phyloP scores from a whole-genome alignment of 768 basidiomycete species.

The Rickenella mellea region DNA sequence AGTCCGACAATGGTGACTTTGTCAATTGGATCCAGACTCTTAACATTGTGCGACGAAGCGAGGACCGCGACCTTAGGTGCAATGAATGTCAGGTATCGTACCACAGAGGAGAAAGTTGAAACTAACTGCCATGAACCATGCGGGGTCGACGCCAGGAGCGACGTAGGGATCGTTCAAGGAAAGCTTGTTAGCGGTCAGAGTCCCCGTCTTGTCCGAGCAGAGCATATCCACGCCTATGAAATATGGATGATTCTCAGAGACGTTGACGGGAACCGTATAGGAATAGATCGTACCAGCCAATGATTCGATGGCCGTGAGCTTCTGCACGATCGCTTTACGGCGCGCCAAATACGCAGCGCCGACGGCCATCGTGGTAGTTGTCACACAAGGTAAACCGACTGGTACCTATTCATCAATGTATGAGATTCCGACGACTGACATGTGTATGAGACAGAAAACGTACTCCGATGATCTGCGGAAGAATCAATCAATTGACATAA shows the following conservation, averaged over 20 bases:
- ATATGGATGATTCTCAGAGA: too few species aligned
- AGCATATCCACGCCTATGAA: slow-evolving; percentile 41
- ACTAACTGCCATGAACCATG: slow-evolving; percentile 18
- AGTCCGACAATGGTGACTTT: slow-evolving; percentile 34
- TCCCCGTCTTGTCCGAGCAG: slow-evolving; percentile 35
- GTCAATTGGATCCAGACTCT: slow-evolving; percentile 37
- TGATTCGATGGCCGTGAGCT: slow-evolving; percentile 39
- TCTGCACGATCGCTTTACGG: slow-evolving; percentile 37
- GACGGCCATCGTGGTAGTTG: slow-evolving; percentile 30
- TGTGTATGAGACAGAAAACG: slow-evolving; percentile 5
- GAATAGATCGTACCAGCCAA: too few species aligned
- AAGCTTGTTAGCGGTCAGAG: slow-evolving; percentile 39
- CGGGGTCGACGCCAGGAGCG: slow-evolving; percentile 18
- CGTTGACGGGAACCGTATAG: background rate
- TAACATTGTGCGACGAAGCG: slow-evolving; percentile 37
- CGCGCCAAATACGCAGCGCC: slow-evolving; percentile 35
- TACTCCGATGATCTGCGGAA: slow-evolving; percentile 5
- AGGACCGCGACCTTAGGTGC: slow-evolving; percentile 32
- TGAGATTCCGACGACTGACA: background rate
- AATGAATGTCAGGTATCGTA: background rate
- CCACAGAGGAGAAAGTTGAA: background rate
- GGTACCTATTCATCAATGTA: slow-evolving; percentile 33
- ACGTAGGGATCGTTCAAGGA: slow-evolving; percentile 29
- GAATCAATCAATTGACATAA: background rate
- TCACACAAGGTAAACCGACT: slow-evolving; percentile 38